phyloP scores from a whole-genome alignment of 805 yeast genomes.

The Yamadazyma ubonensis region DNA sequence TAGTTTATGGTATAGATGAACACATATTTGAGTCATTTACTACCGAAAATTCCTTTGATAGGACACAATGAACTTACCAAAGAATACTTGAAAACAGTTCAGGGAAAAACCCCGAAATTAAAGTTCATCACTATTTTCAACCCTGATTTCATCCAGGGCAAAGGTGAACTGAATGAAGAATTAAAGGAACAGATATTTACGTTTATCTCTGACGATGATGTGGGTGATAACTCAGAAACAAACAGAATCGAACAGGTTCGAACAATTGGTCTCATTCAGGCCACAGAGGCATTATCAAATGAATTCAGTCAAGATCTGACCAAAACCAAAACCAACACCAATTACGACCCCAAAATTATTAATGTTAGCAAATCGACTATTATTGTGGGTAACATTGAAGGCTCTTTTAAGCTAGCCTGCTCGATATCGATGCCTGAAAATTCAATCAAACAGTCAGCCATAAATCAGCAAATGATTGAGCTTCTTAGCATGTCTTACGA shows the following conservation, averaged over 20 bases:
- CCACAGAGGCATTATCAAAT: slow-evolving; percentile 30
- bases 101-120: slow-evolving; percentile 14
- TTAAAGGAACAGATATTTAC: slow-evolving; percentile 33
- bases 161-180: slow-evolving; percentile 30
- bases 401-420: slow-evolving; percentile 27
- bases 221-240: slow-evolving; percentile 10
- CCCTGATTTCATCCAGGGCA: slow-evolving; percentile 24
- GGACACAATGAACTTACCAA: slow-evolving; percentile 6
- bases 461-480: slow-evolving; percentile 26
- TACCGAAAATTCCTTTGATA: slow-evolving; percentile 23
- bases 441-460: slow-evolving; percentile 18
- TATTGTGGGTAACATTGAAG: slow-evolving; percentile 25
- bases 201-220: slow-evolving; percentile 21
- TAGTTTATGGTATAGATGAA: slow-evolving; percentile 12
- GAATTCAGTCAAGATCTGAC: slow-evolving; percentile 19
- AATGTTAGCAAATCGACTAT: slow-evolving; percentile 26
- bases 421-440: slow-evolving; percentile 20
- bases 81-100: slow-evolving; percentile 15
- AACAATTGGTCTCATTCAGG: slow-evolving; percentile 36
- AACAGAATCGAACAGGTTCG: slow-evolving; percentile 26
- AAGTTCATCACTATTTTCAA: slow-evolving; percentile 28
- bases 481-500: slow-evolving; percentile 23
- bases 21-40: slow-evolving; percentile 27
- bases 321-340: neutral
- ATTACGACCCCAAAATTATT: slow-evolving; percentile 18